phyloP scores from a whole-genome alignment of 148 eudicot species.

The Salicornia ramosissima region DNA sequence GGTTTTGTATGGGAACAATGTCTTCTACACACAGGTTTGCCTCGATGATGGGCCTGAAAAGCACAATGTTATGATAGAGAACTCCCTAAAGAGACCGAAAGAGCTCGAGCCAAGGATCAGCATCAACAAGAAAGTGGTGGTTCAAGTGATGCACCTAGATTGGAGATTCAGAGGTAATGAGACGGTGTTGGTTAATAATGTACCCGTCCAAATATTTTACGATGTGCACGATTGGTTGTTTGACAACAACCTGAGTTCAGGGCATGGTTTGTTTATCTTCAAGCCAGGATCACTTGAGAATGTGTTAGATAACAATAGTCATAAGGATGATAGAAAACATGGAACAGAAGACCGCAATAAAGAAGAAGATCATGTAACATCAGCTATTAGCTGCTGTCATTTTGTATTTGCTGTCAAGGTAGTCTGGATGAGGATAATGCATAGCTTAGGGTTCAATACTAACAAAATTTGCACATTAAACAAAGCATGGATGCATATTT shows the following conservation, averaged over 20 bases:
- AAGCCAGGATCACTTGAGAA: conserved; percentile 27
- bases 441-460: not conserved
- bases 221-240: conserved; percentile 36
- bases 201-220: conserved; percentile 30
- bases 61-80: conserved; percentile 24
- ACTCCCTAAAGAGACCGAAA: not conserved
- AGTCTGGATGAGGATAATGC: not conserved
- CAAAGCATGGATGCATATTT: too few species aligned
- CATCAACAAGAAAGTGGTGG: conserved; percentile 27
- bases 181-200: conserved; percentile 26
- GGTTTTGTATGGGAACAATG: conserved; percentile 24
- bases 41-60: conserved; percentile 28
- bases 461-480: too few species aligned
- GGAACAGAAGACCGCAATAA: not conserved
- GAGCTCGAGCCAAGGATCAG: conserved; percentile 27
- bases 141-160: conserved; percentile 25
- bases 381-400: conserved; percentile 19
- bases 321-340: not conserved
- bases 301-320: conserved; percentile 3
- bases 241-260: conserved; percentile 10
- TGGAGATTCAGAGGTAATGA: conserved; percentile 34
- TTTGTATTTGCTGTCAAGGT: conserved; percentile 31
- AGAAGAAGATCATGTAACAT: not conserved
- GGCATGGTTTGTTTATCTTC: conserved; percentile 28
- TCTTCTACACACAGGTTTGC: conserved; percentile 18